A percentile compares a stretch with the other conserved stretches of the same genome.
phyloP scores from a whole-genome alignment of 2,329 filamentous ascomycete genomes.

The Sclerotinia borealis region DNA sequence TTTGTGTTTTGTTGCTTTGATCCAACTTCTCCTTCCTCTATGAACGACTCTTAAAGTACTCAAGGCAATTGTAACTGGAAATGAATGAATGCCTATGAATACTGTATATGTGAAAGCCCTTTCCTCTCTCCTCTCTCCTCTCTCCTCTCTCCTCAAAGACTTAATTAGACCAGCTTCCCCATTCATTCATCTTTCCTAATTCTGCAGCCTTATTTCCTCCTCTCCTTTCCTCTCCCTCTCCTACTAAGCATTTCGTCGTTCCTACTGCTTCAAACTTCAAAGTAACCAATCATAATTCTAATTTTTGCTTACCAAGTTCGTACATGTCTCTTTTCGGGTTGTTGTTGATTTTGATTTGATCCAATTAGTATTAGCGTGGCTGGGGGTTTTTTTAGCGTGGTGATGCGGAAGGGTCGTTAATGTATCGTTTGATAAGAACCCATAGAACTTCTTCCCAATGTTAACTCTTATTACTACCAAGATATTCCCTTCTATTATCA shows the following conservation, averaged over 20 bases:
- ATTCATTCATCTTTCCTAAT: neutral
- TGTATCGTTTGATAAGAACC: conserved; percentile 23
- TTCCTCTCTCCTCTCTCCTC: too few species aligned
- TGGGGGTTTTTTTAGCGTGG: conserved; percentile 12
- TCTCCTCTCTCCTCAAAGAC: too few species aligned
- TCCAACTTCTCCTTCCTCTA: too few species aligned
- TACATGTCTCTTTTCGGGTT: neutral
- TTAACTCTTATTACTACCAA: conserved; percentile 15
- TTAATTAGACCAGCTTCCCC: neutral
- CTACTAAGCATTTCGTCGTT: too few species aligned
- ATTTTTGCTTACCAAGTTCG: neutral
- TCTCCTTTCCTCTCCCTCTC: too few species aligned
- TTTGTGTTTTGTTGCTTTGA: too few species aligned
- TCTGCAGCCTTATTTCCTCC: neutral
- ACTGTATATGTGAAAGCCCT: neutral
- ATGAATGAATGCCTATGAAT: too few species aligned
- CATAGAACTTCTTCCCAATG: conserved; percentile 4
- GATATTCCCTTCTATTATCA: neutral
- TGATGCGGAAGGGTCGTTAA: conserved; percentile 27
- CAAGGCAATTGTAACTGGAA: too few species aligned
- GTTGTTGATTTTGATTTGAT: neutral
- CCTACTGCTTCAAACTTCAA: neutral
- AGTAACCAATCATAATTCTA: neutral
- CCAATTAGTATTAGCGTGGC: conserved; percentile 19
- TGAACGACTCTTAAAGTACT: too few species aligned